Evolutionary conservation across 768 basidiomycete genomes (phyloP).

Genomic region (Sporobolomyces pararoseus): DNA sequence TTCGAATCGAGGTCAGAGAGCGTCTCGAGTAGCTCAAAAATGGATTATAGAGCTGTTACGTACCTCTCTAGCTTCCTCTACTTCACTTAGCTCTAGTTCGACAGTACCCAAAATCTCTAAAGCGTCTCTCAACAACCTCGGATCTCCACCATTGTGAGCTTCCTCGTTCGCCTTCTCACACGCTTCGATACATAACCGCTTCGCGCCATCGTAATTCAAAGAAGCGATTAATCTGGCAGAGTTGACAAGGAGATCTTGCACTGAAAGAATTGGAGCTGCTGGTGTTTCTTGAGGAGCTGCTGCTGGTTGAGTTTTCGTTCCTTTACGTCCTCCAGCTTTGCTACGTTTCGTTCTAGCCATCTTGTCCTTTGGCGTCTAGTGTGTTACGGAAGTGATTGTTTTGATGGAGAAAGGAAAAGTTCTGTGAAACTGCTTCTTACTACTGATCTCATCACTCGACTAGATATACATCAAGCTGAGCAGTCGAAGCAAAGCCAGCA

Average conservation of each 20-base stretch:
- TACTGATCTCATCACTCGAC: too few species aligned
- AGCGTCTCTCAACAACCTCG: slow-evolving; percentile 31
- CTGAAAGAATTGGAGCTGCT: slow-evolving; percentile 16
- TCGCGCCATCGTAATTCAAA: slow-evolving; percentile 39
- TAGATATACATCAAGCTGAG: too few species aligned
- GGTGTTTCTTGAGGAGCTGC: background rate
- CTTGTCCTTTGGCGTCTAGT: too few species aligned
- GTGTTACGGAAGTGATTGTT: background rate
- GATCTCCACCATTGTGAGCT: slow-evolving; percentile 17
- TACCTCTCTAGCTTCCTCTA: slow-evolving; percentile 42
- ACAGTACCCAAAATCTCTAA: slow-evolving; percentile 43
- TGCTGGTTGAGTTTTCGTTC: background rate
- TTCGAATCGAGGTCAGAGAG: background rate
- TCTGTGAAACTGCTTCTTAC: too few species aligned
- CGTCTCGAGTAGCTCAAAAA: background rate
- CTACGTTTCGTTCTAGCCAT: background rate
- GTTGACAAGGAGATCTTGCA: slow-evolving; percentile 40
- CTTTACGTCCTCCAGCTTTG: background rate
- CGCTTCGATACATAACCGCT: slow-evolving; percentile 28
- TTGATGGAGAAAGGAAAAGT: too few species aligned
- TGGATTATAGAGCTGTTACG: slow-evolving; percentile 10
- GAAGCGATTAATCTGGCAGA: slow-evolving; percentile 35
- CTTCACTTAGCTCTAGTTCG: slow-evolving; percentile 43
- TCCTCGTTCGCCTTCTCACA: slow-evolving; percentile 30
- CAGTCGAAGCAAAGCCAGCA: too few species aligned